Evolutionary conservation across 495 filamentous ascomycete species (phyloP).

Genomic region (Pyronema domesticum): DNA sequence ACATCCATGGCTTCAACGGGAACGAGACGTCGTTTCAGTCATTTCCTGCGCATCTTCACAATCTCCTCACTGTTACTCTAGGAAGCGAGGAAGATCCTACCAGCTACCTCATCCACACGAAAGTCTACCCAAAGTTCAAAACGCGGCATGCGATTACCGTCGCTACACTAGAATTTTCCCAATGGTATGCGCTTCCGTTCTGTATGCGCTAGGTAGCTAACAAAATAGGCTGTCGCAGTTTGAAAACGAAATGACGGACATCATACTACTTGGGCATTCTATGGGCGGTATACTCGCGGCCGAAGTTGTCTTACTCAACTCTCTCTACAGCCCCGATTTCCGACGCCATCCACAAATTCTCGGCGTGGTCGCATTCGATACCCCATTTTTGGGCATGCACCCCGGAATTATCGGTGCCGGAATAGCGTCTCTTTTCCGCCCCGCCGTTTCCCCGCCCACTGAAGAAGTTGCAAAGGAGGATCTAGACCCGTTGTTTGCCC

Average conservation of each 20-base stretch:
- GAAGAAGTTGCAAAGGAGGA: not conserved
- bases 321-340: conserved; percentile 16
- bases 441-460: conserved; percentile 28
- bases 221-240: conserved; percentile 50
- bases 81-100: conserved; percentile 27
- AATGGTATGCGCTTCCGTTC: conserved; percentile 37
- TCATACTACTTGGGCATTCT: conserved; percentile 73
- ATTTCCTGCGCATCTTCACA: conserved; percentile 77
- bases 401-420: conserved; percentile 70
- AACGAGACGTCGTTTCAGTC: conserved; percentile 72
- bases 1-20: conserved; percentile 88
- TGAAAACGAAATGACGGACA: conserved; percentile 54
- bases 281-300: conserved; percentile 76
- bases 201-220: not conserved
- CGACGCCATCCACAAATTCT: conserved; percentile 49
- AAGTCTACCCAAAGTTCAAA: conserved; percentile 82
- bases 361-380: conserved; percentile 71
- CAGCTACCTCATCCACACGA: conserved; percentile 67
- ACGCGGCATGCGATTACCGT: conserved; percentile 56
- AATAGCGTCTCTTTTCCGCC: conserved; percentile 55
- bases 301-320: conserved; percentile 51
- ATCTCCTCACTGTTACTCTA: conserved; percentile 48
- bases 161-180: conserved; percentile 63
- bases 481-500: conserved; percentile 14
- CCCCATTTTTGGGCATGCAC: conserved; percentile 75